Evolutionary conservation across 2,329 filamentous ascomycete genomes (phyloP).

Genomic region (Fusarium multiceps): DNA sequence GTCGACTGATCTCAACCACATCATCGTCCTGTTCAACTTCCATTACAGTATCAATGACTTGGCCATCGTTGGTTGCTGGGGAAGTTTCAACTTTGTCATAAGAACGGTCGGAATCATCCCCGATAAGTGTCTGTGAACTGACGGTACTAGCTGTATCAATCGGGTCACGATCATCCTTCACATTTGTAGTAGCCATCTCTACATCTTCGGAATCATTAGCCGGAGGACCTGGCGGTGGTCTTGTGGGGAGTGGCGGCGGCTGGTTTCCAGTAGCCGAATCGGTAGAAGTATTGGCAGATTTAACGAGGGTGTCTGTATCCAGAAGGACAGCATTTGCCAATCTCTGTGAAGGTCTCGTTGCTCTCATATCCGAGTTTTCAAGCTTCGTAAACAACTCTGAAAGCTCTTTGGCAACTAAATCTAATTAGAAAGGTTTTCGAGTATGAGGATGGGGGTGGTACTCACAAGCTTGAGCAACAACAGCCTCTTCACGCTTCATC

Average conservation of each 20-base stretch:
- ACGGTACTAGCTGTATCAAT: constrained; percentile 58
- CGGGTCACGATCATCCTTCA: constrained; percentile 46
- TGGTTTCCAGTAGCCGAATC: constrained; percentile 41
- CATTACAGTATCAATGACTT: constrained; percentile 44
- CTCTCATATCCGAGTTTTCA: constrained; percentile 69
- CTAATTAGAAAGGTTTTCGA: constrained; percentile 44
- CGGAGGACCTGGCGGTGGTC: constrained; percentile 57
- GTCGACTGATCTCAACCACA: constrained; percentile 12
- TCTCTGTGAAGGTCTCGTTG: constrained; percentile 77
- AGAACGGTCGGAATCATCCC: constrained; percentile 52
- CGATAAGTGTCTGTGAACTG: constrained; percentile 66
- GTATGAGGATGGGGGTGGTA: constrained; percentile 34
- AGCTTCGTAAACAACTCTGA: constrained; percentile 76
- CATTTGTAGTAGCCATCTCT: constrained; percentile 50
- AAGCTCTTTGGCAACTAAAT: constrained; percentile 78
- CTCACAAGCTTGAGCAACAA: constrained; percentile 78
- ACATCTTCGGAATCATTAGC: constrained; percentile 47
- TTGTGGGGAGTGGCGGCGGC: constrained; percentile 63
- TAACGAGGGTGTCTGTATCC: constrained; percentile 56
- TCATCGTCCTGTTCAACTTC: constrained; percentile 30
- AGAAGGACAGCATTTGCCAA: constrained; percentile 84
- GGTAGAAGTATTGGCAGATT: constrained; percentile 46
- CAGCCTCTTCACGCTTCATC: constrained; percentile 68
- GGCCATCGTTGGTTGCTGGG: constrained; percentile 29
- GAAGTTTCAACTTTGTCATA: constrained; percentile 50